Evolutionary conservation across 2,329 filamentous ascomycete genomes (phyloP).

Genomic region (Pseudocercospora eumusae): DNA sequence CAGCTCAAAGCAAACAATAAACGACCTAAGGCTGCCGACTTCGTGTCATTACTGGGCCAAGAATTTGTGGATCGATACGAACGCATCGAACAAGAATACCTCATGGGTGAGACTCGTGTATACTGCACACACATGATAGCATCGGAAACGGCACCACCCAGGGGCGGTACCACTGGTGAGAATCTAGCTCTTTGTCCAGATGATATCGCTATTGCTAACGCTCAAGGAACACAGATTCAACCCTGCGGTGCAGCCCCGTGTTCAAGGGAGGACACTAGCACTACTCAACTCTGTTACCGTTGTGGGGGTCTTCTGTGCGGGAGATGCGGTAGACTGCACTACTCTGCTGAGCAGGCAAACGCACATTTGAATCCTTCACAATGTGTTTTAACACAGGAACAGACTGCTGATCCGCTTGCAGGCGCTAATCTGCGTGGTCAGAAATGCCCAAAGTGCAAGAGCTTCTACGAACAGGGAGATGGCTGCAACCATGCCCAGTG

Average conservation of each 20-base stretch:
- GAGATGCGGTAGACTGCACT: background rate
- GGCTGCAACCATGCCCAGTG: conserved; percentile 12
- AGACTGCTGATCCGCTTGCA: background rate
- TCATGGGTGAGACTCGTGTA: background rate
- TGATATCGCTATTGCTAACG: background rate
- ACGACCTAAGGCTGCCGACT: too few species aligned
- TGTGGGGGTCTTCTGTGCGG: background rate
- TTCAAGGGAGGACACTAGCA: background rate
- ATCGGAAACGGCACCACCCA: background rate
- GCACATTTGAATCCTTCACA: background rate
- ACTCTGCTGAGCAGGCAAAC: background rate
- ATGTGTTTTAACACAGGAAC: background rate
- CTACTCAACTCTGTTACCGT: background rate
- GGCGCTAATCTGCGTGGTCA: background rate
- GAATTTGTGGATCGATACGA: too few species aligned
- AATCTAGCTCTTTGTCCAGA: background rate
- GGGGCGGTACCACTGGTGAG: background rate
- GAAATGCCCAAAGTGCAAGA: conserved; percentile 9
- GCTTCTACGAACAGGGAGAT: conserved; percentile 5
- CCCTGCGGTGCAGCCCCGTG: background rate
- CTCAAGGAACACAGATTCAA: background rate
- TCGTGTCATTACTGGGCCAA: too few species aligned
- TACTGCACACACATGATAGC: background rate
- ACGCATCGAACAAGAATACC: too few species aligned
- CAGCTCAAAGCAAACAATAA: too few species aligned